Evolutionary conservation across 2,329 filamentous ascomycete genomes (phyloP).

Genomic region (Xylaria digitata): DNA sequence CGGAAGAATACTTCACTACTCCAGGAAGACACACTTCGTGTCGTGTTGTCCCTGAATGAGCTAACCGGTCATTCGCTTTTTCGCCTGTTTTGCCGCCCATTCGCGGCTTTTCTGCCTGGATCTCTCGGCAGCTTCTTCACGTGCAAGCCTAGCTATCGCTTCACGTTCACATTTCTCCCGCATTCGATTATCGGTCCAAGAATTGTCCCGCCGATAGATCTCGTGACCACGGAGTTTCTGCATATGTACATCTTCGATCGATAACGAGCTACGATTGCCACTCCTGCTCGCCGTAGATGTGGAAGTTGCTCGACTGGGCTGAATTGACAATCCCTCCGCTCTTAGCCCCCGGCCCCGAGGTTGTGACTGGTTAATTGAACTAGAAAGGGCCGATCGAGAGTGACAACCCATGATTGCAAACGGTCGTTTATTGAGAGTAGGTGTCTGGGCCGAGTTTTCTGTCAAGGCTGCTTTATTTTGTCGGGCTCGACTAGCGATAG

Average conservation of each 20-base stretch:
- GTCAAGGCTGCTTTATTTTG: constrained; percentile 55
- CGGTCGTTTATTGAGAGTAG: constrained; percentile 47
- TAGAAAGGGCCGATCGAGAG: constrained; percentile 49
- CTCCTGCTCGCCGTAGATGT: constrained; percentile 58
- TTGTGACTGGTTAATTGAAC: constrained; percentile 47
- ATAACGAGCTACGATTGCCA: constrained; percentile 61
- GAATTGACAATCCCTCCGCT: constrained; percentile 33
- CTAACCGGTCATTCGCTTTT: constrained; percentile 51
- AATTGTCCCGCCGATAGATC: constrained; percentile 65
- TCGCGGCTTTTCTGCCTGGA: constrained; percentile 69
- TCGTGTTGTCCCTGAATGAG: constrained; percentile 43
- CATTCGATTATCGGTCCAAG: constrained; percentile 59
- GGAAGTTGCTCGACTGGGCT: constrained; percentile 56
- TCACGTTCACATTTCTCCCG: constrained; percentile 67
- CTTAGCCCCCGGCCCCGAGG: constrained; percentile 45
- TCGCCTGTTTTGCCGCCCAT: constrained; percentile 70
- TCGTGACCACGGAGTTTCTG: constrained; percentile 66
- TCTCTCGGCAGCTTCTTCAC: constrained; percentile 70
- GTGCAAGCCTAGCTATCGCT: constrained; percentile 62
- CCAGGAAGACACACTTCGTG: constrained; percentile 22
- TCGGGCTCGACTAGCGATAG: constrained; percentile 67
- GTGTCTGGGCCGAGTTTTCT: constrained; percentile 44
- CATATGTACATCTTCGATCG: constrained; percentile 61
- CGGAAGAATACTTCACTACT: constrained; percentile 1
- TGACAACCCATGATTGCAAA: constrained; percentile 43